These are phyloP conservation scores for Magnaporthiopsis incrustans DNA, from an alignment of 2,329 filamentous ascomycete genomes.

Conservation along the genomic window DNA sequence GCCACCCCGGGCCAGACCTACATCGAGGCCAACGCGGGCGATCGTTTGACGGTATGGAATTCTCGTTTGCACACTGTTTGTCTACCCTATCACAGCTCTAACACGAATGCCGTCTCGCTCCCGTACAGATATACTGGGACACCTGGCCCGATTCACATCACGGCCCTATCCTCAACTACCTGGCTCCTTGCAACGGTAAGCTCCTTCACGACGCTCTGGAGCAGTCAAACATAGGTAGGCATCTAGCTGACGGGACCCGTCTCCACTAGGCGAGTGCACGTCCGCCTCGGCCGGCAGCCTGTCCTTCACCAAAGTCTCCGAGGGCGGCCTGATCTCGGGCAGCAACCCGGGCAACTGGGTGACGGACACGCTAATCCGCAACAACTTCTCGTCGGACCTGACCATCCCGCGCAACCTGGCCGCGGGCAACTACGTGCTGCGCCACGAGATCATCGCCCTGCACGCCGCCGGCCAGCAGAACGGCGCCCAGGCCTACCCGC, in stretches of 20 bases:
- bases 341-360: constrained; percentile 26
- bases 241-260: no score
- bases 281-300: constrained; percentile 9
- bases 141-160: constrained; percentile 35
- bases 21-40: constrained; percentile 27
- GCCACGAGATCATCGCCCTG: constrained; percentile 35
- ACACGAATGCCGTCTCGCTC: not conserved
- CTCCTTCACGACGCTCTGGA: no score
- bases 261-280: constrained; percentile 8
- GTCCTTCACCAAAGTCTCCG: constrained; percentile 14
- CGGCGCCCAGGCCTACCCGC: constrained; percentile 23
- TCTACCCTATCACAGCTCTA: not conserved
- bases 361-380: constrained; percentile 34
- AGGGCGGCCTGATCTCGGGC: constrained; percentile 7
- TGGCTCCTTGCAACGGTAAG: constrained; percentile 31
- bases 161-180: constrained; percentile 54
- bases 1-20: constrained; percentile 23
- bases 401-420: constrained; percentile 16
- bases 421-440: constrained; percentile 28
- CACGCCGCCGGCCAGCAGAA: constrained; percentile 25
- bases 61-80: no score
- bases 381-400: constrained; percentile 37
- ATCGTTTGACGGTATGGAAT: constrained; percentile 22
- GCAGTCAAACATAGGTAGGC: no score
- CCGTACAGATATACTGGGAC: constrained; percentile 27